Evolutionary conservation across 805 yeast genomes (phyloP).

Genomic region (Pichia insulana): DNA sequence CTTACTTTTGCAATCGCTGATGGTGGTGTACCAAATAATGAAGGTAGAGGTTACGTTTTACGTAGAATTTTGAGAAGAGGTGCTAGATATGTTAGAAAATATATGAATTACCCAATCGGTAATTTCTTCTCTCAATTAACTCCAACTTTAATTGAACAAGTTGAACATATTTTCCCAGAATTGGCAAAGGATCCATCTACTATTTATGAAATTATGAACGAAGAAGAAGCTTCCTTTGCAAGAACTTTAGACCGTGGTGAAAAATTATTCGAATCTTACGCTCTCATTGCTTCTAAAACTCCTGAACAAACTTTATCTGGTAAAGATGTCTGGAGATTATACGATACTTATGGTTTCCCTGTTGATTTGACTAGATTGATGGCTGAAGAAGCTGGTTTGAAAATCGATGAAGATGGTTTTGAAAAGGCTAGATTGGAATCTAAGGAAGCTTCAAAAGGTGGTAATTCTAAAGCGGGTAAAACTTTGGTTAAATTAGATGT

Average conservation of each 20-base stretch:
- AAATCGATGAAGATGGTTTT: slow-evolving; percentile 86
- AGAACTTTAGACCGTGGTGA: slow-evolving; percentile 97
- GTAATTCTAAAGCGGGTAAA: slow-evolving; percentile 48
- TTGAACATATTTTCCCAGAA: slow-evolving; percentile 87
- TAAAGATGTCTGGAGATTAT: slow-evolving; percentile 95
- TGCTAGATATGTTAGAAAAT: slow-evolving; percentile 92
- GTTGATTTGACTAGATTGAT: slow-evolving; percentile 94
- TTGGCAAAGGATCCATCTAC: slow-evolving; percentile 59
- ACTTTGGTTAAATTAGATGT: slow-evolving; percentile 77
- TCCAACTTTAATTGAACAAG: slow-evolving; percentile 87
- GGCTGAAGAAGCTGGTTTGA: slow-evolving; percentile 97
- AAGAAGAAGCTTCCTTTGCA: slow-evolving; percentile 92
- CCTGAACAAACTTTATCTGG: slow-evolving; percentile 77
- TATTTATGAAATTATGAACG: slow-evolving; percentile 84
- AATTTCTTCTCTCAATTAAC: slow-evolving; percentile 86
- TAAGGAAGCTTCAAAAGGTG: slow-evolving; percentile 91
- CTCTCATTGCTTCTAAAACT: slow-evolving; percentile 67
- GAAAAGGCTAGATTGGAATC: slow-evolving; percentile 85
- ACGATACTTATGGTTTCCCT: slow-evolving; percentile 98
- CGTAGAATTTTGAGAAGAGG: slow-evolving; percentile 98
- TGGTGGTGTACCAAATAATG: slow-evolving; percentile 99
- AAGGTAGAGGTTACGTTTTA: slow-evolving; percentile 97
- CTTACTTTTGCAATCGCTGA: slow-evolving; percentile 92
- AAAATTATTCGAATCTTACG: slow-evolving; percentile 89
- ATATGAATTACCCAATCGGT: slow-evolving; percentile 93